Evolutionary conservation across 257 asterid genomes (phyloP), one percentile per base, ranked within the genome.

Genomic region (Craterostigma plantagineum): DNA sequence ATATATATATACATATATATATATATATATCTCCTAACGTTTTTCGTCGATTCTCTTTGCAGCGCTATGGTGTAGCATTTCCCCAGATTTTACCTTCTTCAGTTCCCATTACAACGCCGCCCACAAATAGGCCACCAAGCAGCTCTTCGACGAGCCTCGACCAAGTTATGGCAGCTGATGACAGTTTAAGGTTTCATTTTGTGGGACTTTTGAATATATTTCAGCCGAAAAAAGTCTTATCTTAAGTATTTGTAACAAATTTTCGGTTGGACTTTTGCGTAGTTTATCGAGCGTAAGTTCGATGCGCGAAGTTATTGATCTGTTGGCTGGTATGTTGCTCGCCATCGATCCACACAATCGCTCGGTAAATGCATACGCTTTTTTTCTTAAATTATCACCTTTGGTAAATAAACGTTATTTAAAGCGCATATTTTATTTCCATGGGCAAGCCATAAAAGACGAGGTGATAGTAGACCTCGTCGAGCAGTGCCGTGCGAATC

Each of bases 101-200:
- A 3, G 85, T 71, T 60, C 91, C 81, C 14, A 75, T 83, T 59
- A 63, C 77, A 57, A 83, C n/a, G n/a, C n/a, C n/a, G n/a, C n/a
- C n/a, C n/a, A n/a, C 96, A 34, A 66, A 85, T 34, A 77, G 62
- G 55, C 71, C 81, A 91, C 84, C 99, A n/a, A 75, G 75, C 66
- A 79, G 75, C 55, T 83, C 99, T 49, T 64, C 94, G 14, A 67
- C 73, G 3, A 71, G 91, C 63, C 99, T 90, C 16, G 94, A 77
- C 46, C 80, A 83, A 65, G 94, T 83, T 38, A 83, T 90, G 99
- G 82, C 72, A 46, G 76, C 71, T 4, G 94, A 79, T 39, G 76
- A 56, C 62, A 75, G 27, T 54, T 52, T 90, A 52, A 77, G 99
- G 99, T 82, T 51, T 45, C 46, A n/a, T 48, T 18, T 38, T 35